These are phyloP conservation scores for Camellia granthamiana DNA, from an alignment of 148 eudicot genomes.

Conservation along the genomic window DNA sequence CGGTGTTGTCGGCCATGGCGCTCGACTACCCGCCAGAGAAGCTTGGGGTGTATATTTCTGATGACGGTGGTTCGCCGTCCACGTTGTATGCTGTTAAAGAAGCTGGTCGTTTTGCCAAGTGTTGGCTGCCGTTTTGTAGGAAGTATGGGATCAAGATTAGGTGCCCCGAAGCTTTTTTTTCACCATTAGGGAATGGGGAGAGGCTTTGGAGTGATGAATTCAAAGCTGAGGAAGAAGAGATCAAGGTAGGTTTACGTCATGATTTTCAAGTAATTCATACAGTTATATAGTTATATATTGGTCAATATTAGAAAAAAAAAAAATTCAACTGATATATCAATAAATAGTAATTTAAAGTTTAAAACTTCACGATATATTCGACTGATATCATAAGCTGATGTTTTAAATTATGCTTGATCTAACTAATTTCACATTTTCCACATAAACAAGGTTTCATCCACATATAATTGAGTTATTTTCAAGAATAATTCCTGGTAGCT, in stretches of 20 bases:
- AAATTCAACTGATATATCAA: too few species aligned
- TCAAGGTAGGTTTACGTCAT: conserved; percentile 29
- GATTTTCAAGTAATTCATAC: too few species aligned
- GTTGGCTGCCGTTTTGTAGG: conserved; percentile 59
- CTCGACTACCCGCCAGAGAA: conserved; percentile 55
- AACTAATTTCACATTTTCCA: too few species aligned
- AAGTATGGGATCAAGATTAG: conserved; percentile 43
- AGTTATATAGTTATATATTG: too few species aligned
- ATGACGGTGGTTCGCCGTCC: conserved; percentile 52
- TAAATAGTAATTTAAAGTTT: too few species aligned
- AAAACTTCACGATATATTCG: too few species aligned
- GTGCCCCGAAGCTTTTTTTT: conserved; percentile 56
- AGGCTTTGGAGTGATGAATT: conserved; percentile 32
- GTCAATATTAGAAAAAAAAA: too few species aligned
- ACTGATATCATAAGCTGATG: too few species aligned
- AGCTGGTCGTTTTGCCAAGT: conserved; percentile 39
- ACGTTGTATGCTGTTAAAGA: conserved; percentile 44
- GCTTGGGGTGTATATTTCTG: conserved; percentile 57
- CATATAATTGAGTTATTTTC: too few species aligned
- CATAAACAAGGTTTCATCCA: too few species aligned
- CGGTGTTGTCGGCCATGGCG: conserved; percentile 59
- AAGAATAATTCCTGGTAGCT: too few species aligned
- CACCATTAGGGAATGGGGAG: conserved; percentile 32
- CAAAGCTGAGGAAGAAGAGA: conserved; percentile 30
- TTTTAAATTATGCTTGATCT: too few species aligned